Conservation (phyloP, 2,329 filamentous ascomycete species). For the Rhinocladiella similis region DNA sequence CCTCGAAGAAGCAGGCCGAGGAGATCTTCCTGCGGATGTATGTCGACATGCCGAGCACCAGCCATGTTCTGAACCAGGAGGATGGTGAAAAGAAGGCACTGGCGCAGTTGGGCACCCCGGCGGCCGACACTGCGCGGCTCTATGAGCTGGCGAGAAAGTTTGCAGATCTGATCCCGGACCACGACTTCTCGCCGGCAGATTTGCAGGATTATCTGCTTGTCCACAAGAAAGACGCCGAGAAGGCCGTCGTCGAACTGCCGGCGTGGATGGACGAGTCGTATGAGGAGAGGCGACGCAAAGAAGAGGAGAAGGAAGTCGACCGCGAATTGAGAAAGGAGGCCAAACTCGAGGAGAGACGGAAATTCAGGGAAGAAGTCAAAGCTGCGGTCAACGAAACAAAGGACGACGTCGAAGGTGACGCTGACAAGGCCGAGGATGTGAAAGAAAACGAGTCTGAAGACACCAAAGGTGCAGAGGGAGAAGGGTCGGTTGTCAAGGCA, state of each 20-base stretch:
- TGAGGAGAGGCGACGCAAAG: conserved; percentile 21
- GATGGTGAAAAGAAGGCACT: not conserved
- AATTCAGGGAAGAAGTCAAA: conserved; percentile 17
- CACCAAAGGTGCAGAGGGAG: no score
- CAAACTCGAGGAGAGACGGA: conserved; percentile 9
- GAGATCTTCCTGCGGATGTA: conserved; percentile 36
- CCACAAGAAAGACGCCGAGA: conserved; percentile 49
- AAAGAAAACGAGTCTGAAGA: not conserved
- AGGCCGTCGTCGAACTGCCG: conserved; percentile 46
- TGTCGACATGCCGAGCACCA: conserved; percentile 18
- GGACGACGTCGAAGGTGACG: conserved; percentile 3
- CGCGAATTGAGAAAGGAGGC: conserved; percentile 13
- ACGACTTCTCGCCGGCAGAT: conserved; percentile 53
- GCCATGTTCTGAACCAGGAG: not conserved
- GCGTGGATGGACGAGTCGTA: conserved; percentile 37
- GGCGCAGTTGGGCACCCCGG: not conserved
- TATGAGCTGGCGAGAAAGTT: conserved; percentile 47
- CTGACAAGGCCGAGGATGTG: not conserved
- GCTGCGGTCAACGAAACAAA: conserved; percentile 15
- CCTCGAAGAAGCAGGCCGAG: conserved; percentile 31
- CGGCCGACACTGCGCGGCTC: conserved; percentile 27
- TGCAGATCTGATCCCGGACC: conserved; percentile 46
- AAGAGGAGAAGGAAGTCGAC: conserved; percentile 27
- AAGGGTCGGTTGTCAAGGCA: no score
- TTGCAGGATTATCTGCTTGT: conserved; percentile 55